Percentiles rank a stretch among this genome's conserved stretches.
phyloP scores from a whole-genome alignment of 345 rosid species.

The Theobroma cacao region DNA sequence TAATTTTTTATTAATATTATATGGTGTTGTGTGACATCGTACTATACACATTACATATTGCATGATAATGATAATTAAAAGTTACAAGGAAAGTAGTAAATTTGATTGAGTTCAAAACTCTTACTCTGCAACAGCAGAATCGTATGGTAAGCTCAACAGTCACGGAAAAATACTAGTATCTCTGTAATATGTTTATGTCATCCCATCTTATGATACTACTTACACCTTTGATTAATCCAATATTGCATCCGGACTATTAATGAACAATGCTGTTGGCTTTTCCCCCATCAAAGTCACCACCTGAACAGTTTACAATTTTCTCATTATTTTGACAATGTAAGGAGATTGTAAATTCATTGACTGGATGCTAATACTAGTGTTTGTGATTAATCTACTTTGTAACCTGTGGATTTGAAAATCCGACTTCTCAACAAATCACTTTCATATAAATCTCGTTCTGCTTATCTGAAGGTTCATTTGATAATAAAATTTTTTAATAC shows the following conservation, averaged over 20 bases:
- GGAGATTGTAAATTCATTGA: background rate
- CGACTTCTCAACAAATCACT: no score
- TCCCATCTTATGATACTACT: background rate
- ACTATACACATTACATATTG: no score
- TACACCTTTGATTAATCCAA: background rate
- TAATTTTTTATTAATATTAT: no score
- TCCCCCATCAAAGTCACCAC: background rate
- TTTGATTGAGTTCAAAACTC: background rate
- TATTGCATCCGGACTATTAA: background rate
- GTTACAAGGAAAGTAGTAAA: background rate
- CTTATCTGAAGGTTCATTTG: no score
- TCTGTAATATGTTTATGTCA: background rate
- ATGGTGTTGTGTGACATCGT: no score
- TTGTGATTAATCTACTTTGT: no score
- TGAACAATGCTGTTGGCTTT: background rate
- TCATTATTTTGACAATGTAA: no score
- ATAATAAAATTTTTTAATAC: no score
- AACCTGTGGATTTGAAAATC: no score
- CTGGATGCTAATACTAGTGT: background rate
- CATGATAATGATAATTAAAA: no score
- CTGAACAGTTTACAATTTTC: no score
- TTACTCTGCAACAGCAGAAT: background rate
- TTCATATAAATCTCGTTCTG: no score
- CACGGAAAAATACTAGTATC: background rate
- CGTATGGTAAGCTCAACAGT: background rate